Conservation (phyloP, 352 stramenopile species). For the Phytophthora megakarya region DNA sequence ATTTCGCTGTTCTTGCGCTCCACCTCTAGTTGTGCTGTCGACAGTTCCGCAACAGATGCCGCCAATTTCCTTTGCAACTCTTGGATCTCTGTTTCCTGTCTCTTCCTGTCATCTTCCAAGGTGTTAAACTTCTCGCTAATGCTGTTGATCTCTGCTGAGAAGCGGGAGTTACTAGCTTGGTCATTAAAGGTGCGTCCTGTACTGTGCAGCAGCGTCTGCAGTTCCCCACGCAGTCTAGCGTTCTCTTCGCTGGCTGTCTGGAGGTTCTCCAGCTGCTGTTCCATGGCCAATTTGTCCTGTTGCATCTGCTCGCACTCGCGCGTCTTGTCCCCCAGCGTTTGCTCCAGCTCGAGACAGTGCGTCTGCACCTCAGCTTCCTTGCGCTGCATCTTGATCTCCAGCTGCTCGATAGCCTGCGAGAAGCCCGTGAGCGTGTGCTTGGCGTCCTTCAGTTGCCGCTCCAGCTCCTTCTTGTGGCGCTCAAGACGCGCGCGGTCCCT, state of each 20-base stretch:
- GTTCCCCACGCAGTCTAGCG: slow-evolving; percentile 41
- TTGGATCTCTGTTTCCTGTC: slow-evolving; percentile 34
- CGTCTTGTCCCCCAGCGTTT: slow-evolving; percentile 48
- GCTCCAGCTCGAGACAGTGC: slow-evolving; percentile 55
- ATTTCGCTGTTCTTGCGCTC: slow-evolving; percentile 53
- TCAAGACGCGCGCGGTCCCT: slow-evolving; percentile 51
- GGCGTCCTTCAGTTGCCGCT: slow-evolving; percentile 65
- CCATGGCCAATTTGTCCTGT: slow-evolving; percentile 26
- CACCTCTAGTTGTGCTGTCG: slow-evolving; percentile 39
- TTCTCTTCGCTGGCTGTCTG: slow-evolving; percentile 53
- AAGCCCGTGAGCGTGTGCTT: slow-evolving; percentile 62
- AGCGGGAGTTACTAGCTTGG: slow-evolving; percentile 14
- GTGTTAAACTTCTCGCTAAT: slow-evolving; percentile 39
- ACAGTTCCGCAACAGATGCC: slow-evolving; percentile 23
- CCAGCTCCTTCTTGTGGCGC: slow-evolving; percentile 51
- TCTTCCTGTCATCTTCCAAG: slow-evolving; percentile 38
- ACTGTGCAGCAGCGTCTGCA: slow-evolving; percentile 31
- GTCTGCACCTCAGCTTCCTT: slow-evolving; percentile 69
- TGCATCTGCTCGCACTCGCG: slow-evolving; percentile 48
- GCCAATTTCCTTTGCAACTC: slow-evolving; percentile 49
- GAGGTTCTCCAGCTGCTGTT: slow-evolving; percentile 42
- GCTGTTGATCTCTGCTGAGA: slow-evolving; percentile 38
- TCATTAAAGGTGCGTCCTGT: slow-evolving; percentile 9
- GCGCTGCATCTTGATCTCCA: slow-evolving; percentile 81
- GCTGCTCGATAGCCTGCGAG: slow-evolving; percentile 70